Conservation (phyloP, 495 filamentous ascomycete species). For the Penicillium alfredii region DNA sequence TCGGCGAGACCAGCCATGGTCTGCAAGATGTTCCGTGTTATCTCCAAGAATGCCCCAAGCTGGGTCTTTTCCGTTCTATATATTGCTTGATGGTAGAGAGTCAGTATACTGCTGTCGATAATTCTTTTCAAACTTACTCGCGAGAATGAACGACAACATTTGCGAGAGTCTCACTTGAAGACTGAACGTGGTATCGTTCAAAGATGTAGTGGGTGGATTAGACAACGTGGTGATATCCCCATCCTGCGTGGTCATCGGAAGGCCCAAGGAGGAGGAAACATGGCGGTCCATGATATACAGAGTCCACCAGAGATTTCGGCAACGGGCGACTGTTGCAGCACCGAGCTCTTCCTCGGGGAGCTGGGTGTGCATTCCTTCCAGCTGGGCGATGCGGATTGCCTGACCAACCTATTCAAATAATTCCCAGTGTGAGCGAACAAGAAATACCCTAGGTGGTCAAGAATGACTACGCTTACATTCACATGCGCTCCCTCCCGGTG, state of each 20-base stretch:
- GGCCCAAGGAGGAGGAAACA: slow-evolving; percentile 30
- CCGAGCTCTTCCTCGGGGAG: slow-evolving; percentile 29
- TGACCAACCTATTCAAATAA: slow-evolving; percentile 40
- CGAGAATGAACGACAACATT: slow-evolving; percentile 23
- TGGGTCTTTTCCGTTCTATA: slow-evolving; percentile 31
- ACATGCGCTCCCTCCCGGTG: slow-evolving; percentile 29
- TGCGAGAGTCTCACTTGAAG: slow-evolving; percentile 30
- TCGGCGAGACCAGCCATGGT: slow-evolving; percentile 27
- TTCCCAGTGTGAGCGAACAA: no score
- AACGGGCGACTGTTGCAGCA: slow-evolving; percentile 20
- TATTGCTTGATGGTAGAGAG: slow-evolving; percentile 14
- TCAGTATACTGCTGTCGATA: no score
- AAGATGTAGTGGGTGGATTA: slow-evolving; percentile 11
- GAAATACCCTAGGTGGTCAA: no score
- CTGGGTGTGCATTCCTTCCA: slow-evolving; percentile 33
- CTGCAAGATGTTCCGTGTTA: slow-evolving; percentile 28
- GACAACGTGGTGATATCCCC: slow-evolving; percentile 31
- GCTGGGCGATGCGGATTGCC: slow-evolving; percentile 33
- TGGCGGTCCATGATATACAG: slow-evolving; percentile 35
- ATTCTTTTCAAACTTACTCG: no score
- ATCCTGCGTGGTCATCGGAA: slow-evolving; percentile 29
- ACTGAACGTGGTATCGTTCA: slow-evolving; percentile 21
- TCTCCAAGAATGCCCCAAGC: slow-evolving; percentile 29
- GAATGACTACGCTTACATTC: no score
- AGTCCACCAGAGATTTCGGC: slow-evolving; percentile 35